Percentiles rank a stretch among this genome's conserved stretches.
phyloP scores from a whole-genome alignment of 2,329 filamentous ascomycete species.

The Colletotrichum neosansevieriae region DNA sequence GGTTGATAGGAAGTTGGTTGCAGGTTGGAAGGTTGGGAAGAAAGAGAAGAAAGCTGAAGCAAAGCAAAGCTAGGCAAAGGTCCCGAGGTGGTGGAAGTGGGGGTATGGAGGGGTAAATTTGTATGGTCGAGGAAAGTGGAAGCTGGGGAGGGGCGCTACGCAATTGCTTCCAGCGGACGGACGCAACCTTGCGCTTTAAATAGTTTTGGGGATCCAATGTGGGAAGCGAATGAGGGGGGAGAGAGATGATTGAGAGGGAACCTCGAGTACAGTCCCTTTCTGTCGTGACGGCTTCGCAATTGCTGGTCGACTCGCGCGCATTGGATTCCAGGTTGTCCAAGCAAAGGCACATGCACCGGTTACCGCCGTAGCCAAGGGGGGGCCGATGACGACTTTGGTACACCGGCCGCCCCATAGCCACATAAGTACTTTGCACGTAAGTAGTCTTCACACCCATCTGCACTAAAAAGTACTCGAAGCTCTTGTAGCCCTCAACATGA shows the following conservation, averaged over 20 bases:
- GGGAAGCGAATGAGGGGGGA: constrained; percentile 1
- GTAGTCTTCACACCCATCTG: background rate
- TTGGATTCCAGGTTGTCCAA: background rate
- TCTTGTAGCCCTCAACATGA: no score
- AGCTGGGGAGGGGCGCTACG: constrained; percentile 6
- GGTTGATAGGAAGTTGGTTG: constrained; percentile 2
- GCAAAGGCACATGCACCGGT: background rate
- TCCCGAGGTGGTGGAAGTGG: constrained; percentile 25
- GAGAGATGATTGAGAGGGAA: background rate
- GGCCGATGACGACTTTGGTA: constrained; percentile 11
- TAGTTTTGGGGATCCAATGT: constrained; percentile 9
- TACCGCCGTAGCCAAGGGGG: constrained; percentile 1
- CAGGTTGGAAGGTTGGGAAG: background rate
- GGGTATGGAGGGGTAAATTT: constrained; percentile 40
- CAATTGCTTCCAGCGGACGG: constrained; percentile 7
- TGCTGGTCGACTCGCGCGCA: background rate
- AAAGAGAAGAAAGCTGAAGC: constrained; percentile 18
- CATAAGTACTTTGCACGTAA: background rate
- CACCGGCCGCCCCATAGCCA: background rate
- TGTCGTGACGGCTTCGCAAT: background rate
- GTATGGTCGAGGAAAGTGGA: constrained; percentile 2
- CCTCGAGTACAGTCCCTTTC: background rate
- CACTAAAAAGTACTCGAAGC: background rate
- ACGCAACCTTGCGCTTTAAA: constrained; percentile 22
- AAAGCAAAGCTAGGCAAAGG: constrained; percentile 13